phyloP scores from a whole-genome alignment of 441 rosid species.

The Manihot esculenta region DNA sequence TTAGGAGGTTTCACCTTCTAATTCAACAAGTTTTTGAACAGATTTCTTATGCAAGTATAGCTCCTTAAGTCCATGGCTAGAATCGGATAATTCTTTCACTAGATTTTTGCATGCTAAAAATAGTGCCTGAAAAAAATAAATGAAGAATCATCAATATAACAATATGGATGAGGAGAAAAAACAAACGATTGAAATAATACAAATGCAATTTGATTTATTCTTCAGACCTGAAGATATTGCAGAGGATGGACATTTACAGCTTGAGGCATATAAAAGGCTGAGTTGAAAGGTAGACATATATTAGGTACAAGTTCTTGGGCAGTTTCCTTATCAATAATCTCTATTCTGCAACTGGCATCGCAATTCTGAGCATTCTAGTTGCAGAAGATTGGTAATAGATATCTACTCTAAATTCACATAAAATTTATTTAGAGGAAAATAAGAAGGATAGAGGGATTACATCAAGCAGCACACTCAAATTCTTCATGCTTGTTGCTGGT shows the following conservation, averaged over 20 bases:
- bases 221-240: slow-evolving; percentile 69
- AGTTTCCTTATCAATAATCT: slow-evolving; percentile 51
- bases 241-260: slow-evolving; percentile 79
- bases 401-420: slow-evolving; percentile 20
- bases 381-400: slow-evolving; percentile 25
- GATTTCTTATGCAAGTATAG: slow-evolving; percentile 55
- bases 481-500: slow-evolving; percentile 76
- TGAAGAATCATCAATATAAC: slow-evolving; percentile 13
- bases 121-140: slow-evolving; percentile 62
- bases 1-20: slow-evolving; percentile 52
- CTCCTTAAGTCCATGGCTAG: slow-evolving; percentile 41
- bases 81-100: slow-evolving; percentile 42
- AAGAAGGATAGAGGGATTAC: slow-evolving; percentile 40
- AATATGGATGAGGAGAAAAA: slow-evolving; percentile 11
- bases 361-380: slow-evolving; percentile 80
- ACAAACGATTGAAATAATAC: too few relatives aligned
- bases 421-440: slow-evolving; percentile 15
- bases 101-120: slow-evolving; percentile 73
- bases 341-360: slow-evolving; percentile 71
- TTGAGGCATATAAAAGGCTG: slow-evolving; percentile 78
- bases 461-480: slow-evolving; percentile 49
- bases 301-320: slow-evolving; percentile 64
- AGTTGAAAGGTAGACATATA: slow-evolving; percentile 53
- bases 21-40: slow-evolving; percentile 46
- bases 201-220: slow-evolving; percentile 7